A percentile compares a stretch with the other conserved stretches of the same genome.
These are phyloP conservation scores for Syzygium syzygioides DNA, from an alignment of 441 rosid genomes.

Conservation along the genomic window DNA sequence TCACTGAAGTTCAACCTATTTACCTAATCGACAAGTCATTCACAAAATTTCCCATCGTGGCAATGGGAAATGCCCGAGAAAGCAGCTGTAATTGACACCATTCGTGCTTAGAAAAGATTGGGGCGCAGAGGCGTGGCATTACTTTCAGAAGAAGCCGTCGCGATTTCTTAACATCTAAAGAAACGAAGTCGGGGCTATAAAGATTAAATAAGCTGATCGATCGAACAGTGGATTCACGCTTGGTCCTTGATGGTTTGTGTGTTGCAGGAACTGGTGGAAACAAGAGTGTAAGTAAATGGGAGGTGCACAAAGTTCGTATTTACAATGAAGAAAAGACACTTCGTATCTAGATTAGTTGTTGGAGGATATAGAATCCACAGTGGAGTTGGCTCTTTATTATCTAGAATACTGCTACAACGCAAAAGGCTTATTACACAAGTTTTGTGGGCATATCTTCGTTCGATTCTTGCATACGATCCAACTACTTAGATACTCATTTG, in stretches of 20 bases:
- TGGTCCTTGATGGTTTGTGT: neutral
- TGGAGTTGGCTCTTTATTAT: neutral
- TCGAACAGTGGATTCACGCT: neutral
- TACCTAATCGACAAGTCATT: neutral
- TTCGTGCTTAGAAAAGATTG: neutral
- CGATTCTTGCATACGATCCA: neutral
- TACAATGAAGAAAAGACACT: neutral
- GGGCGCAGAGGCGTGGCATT: no score
- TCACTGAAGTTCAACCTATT: neutral
- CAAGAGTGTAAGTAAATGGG: neutral
- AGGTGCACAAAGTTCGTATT: neutral
- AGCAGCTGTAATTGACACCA: neutral
- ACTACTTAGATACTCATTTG: neutral
- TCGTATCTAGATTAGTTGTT: neutral
- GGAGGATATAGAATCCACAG: neutral
- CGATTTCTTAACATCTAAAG: neutral
- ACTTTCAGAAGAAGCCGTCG: neutral
- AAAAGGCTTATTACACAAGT: neutral
- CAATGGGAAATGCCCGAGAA: neutral
- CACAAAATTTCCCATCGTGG: neutral
- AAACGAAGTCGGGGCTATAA: neutral
- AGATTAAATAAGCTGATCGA: neutral
- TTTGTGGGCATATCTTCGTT: neutral
- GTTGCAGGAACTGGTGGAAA: neutral
- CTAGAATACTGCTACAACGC: neutral